These are phyloP conservation scores for Whalleya microplaca DNA, from an alignment of 2,329 filamentous ascomycete species.

Conservation along the genomic window DNA sequence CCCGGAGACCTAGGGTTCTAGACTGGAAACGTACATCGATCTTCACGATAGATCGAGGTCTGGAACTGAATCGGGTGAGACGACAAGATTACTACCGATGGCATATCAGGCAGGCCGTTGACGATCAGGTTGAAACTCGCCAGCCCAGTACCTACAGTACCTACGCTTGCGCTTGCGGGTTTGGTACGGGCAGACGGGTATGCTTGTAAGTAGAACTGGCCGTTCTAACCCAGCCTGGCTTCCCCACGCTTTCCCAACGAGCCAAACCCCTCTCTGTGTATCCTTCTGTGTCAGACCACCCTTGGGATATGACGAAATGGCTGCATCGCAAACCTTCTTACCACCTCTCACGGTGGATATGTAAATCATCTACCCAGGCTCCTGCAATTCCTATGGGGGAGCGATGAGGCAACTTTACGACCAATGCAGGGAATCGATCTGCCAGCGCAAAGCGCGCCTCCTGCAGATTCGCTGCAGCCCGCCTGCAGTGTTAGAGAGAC, in stretches of 20 bases:
- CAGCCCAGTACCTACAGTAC: not conserved
- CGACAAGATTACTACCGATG: slow-evolving; percentile 21
- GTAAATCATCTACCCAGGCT: not conserved
- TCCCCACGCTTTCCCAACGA: not conserved
- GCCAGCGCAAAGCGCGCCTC: slow-evolving; percentile 35
- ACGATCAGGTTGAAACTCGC: slow-evolving; percentile 15
- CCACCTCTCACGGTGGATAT: not conserved
- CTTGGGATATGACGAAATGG: slow-evolving; percentile 22
- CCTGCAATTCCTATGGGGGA: not conserved
- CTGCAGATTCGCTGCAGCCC: slow-evolving; percentile 33
- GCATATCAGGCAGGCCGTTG: slow-evolving; percentile 19
- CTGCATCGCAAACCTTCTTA: slow-evolving; percentile 13
- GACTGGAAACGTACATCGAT: slow-evolving; percentile 15
- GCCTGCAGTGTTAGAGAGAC: slow-evolving; percentile 32
- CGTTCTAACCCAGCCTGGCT: not conserved
- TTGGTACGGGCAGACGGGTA: too few species aligned
- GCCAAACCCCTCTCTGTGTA: slow-evolving; percentile 14
- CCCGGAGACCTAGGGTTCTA: slow-evolving; percentile 16
- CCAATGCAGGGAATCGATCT: slow-evolving; percentile 30
- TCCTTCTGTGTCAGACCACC: slow-evolving; percentile 6
- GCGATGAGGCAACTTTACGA: slow-evolving; percentile 25
- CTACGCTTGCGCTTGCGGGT: not conserved
- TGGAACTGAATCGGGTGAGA: slow-evolving; percentile 20
- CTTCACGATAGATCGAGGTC: slow-evolving; percentile 16
- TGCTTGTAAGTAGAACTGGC: too few species aligned